Evolutionary conservation across 257 asterid genomes (phyloP).

Genomic region (Solanum lycopersicoides): DNA sequence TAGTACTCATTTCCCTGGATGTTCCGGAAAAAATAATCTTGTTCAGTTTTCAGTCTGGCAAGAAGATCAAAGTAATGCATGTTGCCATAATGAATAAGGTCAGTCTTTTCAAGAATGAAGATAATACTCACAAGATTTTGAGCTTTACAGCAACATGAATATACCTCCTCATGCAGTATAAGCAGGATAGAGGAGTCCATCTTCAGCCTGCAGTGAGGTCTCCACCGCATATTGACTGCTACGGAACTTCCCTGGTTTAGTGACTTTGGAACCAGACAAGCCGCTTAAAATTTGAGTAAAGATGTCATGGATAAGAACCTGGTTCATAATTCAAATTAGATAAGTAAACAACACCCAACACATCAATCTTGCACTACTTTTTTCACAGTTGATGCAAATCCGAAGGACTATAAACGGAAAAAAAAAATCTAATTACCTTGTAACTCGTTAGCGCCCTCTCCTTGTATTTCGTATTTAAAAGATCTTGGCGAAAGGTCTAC

Average conservation of each 20-base stretch:
- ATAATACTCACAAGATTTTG: neutral
- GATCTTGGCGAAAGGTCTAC: slow-evolving; percentile 52
- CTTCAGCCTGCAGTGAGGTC: slow-evolving; percentile 98
- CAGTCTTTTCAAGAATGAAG: slow-evolving; percentile 5
- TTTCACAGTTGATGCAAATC: neutral
- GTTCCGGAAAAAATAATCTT: slow-evolving; percentile 91
- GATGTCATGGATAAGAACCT: slow-evolving; percentile 83
- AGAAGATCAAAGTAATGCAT: slow-evolving; percentile 96
- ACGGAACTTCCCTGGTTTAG: slow-evolving; percentile 86
- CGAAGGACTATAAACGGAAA: neutral
- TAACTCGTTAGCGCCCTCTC: slow-evolving; percentile 54
- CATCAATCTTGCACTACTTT: neutral
- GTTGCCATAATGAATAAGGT: slow-evolving; percentile 24
- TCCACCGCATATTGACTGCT: slow-evolving; percentile 84
- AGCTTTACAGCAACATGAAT: neutral
- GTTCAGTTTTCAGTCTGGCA: slow-evolving; percentile 75
- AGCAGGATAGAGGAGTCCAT: slow-evolving; percentile 94
- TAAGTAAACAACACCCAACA: neutral
- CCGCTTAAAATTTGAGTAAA: slow-evolving; percentile 66
- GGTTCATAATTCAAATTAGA: slow-evolving; percentile 6
- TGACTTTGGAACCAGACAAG: slow-evolving; percentile 82
- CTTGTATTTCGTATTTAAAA: slow-evolving; percentile 55
- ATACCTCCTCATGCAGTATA: slow-evolving; percentile 90
- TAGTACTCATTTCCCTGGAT: slow-evolving; percentile 85
- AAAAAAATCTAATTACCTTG: slow-evolving; percentile 26